Conservation (phyloP, 352 stramenopile species). For the Elongisporangium senticosum region DNA sequence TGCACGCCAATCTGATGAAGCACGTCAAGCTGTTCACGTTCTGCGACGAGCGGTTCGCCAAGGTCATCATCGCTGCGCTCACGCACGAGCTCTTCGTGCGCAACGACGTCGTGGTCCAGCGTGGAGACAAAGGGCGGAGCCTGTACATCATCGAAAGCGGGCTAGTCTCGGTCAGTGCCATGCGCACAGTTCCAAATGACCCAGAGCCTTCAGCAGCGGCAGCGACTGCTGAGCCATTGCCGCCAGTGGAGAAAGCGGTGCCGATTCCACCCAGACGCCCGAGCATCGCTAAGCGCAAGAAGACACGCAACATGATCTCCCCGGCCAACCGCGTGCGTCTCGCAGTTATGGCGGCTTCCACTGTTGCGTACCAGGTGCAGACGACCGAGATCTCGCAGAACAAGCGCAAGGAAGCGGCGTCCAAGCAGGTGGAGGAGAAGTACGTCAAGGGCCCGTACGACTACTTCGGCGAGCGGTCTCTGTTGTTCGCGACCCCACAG, state of each 20-base stretch:
- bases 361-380: conserved; percentile 14
- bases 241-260: conserved; percentile 3
- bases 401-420: conserved; percentile 7
- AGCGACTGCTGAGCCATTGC: neutral
- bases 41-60: conserved; percentile 28
- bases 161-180: conserved; percentile 53
- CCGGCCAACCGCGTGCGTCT: neutral
- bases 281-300: conserved; percentile 7
- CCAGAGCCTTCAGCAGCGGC: neutral
- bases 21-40: conserved; percentile 32
- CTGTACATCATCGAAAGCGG: conserved; percentile 53
- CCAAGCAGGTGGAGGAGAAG: conserved; percentile 34
- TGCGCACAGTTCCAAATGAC: conserved; percentile 12
- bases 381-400: conserved; percentile 21
- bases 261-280: conserved; percentile 6
- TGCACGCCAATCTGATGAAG: conserved; percentile 35
- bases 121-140: conserved; percentile 30
- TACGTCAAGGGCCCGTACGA: conserved; percentile 73
- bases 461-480: conserved; percentile 69
- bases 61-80: conserved; percentile 24
- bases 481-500: conserved; percentile 64
- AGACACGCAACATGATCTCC: neutral
- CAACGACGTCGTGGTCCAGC: conserved; percentile 44
- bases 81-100: conserved; percentile 42
- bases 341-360: conserved; percentile 12